Base-by-base conservation (phyloP, 495 filamentous ascomycete species). In the Astrothelium subdiscretum region DNA sequence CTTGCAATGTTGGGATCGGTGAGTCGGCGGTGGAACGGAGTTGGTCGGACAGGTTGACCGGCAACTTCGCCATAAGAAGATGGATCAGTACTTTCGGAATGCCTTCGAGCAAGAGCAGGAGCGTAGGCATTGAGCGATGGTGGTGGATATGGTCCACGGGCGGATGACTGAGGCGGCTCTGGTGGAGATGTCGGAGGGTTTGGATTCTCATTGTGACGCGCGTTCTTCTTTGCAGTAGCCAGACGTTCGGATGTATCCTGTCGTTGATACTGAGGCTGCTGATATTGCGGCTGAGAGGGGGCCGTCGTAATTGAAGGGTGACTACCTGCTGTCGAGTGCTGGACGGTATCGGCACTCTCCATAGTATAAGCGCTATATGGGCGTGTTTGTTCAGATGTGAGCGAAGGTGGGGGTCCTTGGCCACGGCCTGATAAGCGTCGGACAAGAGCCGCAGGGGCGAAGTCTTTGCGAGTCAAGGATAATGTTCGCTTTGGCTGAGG, bases 1-100 rank as follows among this genome's bases (percentile, higher is more conserved):
- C 61, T 44, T 57, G 63, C 12, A 54, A 62, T 51, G 65, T 69
- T 1, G 75, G 77, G 74, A 22, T 84, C 83, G 0, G 88, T 92
- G 18, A 89, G 86, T 20, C 85, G 84, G 24, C 89, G 85, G 59
- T 85, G 85, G 79, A 91, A 91, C 0, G 66, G 70, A 0, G 74
- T 76, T 60, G 84, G 75, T 58, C 75, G 77, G 38, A 73, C 68
- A 2, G 70, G 70, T 8, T 62, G 51, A 18, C 22, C 26, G n/a
- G 59, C 59, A 31, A 22, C 20, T 62, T 32, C 60, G 12, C 43
- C 43, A 18, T 48, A 48, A 0, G 43, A 48, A 22, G 43, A 48
- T 5, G 43, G 43, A 48, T 48, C 43, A 5, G 11, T n/a, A 22
- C 43, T 48, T 15, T 15, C n/a, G 43, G 43, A 48, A 18, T 48